Evolutionary conservation across 1,284 basidiomycete genomes (phyloP), one percentile per base, ranked within the genome.

Genomic region (Melanopsichium pennsylvanicum): DNA sequence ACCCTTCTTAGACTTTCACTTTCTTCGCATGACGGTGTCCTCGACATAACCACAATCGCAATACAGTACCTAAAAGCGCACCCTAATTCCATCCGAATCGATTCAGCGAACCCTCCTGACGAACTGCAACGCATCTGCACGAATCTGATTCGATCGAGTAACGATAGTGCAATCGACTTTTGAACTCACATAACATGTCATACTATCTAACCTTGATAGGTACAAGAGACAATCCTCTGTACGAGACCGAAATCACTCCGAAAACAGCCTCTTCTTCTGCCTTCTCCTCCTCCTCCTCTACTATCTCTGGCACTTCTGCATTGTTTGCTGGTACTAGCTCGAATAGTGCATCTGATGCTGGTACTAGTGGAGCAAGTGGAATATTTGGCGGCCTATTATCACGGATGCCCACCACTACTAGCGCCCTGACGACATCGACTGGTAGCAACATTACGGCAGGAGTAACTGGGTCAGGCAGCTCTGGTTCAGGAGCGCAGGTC

Each of bases 181-280:
- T n/a, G n/a, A n/a, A n/a, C n/a, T n/a, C n/a, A n/a, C n/a, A n/a
- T n/a, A n/a, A n/a, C n/a, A 69, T 69, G 66, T 69, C 66, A 9
- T 81, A 81, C 70, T 81, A 80, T 47, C 72, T 81, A 29, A 67
- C 62, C 21, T 64, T 81, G 39, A 73, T 81, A 43, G 76, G 75
- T 2, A 72, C 79, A 19, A 55, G 73, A 25, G 79, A 81, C 48
- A 78, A 78, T 19, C 75, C 78, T 36, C 58, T 81, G 10, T 81
- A 80, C 61, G 74, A 80, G 41, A 61, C 72, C 21, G 75, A 79
- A 42, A 67, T 81, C 32, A 69, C 73, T 15, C 61, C 75, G 21
- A 70, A 69, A 29, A 57, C 70, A 8, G 32, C 51, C 15, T 32
- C 55, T 4, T 37, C 64, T 13, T 51, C 54, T 0, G 39, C 44